Evolutionary conservation across 305 asterid species (phyloP), one percentile per base, ranked within the genome.

Genomic region (Fraxinus platypoda): DNA sequence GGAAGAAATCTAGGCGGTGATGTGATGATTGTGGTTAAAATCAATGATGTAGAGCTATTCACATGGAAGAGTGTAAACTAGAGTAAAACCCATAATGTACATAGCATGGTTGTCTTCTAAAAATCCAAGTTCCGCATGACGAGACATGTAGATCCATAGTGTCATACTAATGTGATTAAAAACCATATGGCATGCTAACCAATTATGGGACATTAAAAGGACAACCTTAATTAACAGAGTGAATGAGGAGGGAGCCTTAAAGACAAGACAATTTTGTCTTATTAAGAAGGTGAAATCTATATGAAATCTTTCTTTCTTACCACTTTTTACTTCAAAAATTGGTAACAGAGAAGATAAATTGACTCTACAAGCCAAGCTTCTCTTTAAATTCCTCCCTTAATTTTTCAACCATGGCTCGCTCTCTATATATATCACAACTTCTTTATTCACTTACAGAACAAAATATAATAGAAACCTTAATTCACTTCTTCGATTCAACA

Each of bases 331-430:
- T 74, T 80, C 83, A 80, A 84, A 79, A 37, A 37, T 77, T 85
- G 86, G 52, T 84, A 79, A 75, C 81, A 83, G 85, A 49, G 43
- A 74, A 71, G 77, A 83, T 79, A 75, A 59, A 77, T 84, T 82
- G 91, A 88, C 89, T 86, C 81, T 49, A 8, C 85, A 88, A 85
- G 85, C 64, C 80, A 84, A 78, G 79, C 21, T 64, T 80, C 46
- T 33, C 84, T 84, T 82, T 82, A 88, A 84, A 84, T 88, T 66
- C 85, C 85, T 85, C 77, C 85, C 80, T 88, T 88, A 75, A 21
- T 77, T 76, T 84, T 68, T 49, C 59, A 28, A 46, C 23, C 78
- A 38, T 59, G 54, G 54, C 85, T 81, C 31, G 6, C 11, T 78
- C n/a, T 21, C 83, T 46, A 59, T 71, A 38, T 74, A 26, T 52